Conservation (phyloP, 768 basidiomycete genomes). For the Boletus reticulatus region DNA sequence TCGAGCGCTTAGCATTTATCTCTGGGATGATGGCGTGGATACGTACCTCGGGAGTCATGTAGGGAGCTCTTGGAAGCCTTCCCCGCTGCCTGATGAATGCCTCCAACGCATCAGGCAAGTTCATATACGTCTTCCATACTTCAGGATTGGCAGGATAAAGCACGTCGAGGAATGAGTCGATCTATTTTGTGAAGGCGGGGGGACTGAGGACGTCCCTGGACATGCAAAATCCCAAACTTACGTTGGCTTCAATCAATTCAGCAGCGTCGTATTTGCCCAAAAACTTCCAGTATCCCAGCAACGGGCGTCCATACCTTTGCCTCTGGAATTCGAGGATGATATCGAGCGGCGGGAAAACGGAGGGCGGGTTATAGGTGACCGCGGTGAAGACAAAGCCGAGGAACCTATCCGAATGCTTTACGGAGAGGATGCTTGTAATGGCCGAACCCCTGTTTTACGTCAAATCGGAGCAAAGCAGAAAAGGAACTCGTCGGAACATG, state of each 20-base stretch:
- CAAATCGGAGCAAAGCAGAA: background rate
- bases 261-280: constrained; percentile 32
- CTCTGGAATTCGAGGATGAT: constrained; percentile 24
- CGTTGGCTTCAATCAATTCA: constrained; percentile 33
- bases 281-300: constrained; percentile 44
- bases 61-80: constrained; percentile 26
- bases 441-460: constrained; percentile 34
- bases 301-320: constrained; percentile 34
- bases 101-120: constrained; percentile 35
- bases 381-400: constrained; percentile 38
- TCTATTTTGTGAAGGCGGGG: constrained; percentile 17
- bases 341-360: constrained; percentile 26
- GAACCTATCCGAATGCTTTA: constrained; percentile 40
- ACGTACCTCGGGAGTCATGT: constrained; percentile 33
- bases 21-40: background rate
- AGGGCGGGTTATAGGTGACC: constrained; percentile 33
- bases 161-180: constrained; percentile 40
- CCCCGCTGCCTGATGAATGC: constrained; percentile 24
- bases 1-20: background rate
- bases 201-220: too few species aligned
- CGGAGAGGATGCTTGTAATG: constrained; percentile 36
- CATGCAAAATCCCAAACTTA: constrained; percentile 16
- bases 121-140: constrained; percentile 35
- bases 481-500: background rate
- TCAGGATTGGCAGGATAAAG: constrained; percentile 34